Evolutionary conservation across 306 rosid species (phyloP), one percentile per base, ranked within the genome.

Genomic region (Echinosophora koreensis): DNA sequence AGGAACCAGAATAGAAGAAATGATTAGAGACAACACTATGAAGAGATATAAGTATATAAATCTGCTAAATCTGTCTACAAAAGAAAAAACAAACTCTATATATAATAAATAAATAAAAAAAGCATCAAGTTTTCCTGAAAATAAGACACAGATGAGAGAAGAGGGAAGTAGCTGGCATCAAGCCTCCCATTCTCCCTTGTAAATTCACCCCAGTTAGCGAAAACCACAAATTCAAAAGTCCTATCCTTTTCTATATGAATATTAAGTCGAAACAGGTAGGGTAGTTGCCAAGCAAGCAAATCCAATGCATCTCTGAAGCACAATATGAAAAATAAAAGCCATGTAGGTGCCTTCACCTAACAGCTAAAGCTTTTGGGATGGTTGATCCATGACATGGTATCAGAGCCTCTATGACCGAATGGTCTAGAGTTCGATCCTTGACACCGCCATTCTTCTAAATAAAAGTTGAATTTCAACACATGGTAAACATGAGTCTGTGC

Each of bases 1-100:
- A 73, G 54, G 61, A 64, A 88, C 83, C 66, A 65, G 62, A 65
- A 80, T 52, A 76, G 37, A 38, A 50, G 46, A 69, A 73, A 74
- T 62, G 73, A 79, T 74, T 49, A 83, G 86, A 55, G 46, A 73
- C 11, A 79, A 63, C 49, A 66, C 59, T 9, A 49, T 16, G 38
- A 77, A 69, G 49, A 74, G 76, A 64, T 4, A 63, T 22, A 18
- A 17, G 18, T 56, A 12, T 55, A 44, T 41, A 15, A 27, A 65
- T 44, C 37, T 65, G 30, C 22, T 35, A 77, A 60, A 44, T 34
- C 56, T 72, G 56, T 38, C 46, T 11, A 67, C 35, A 56, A 50
- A 42, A 69, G 54, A 7, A 17, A 39, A 77, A 50, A 10, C 52
- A 28, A 46, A 47, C 58, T 59, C 18, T 41, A 8, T 50, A 46